Evolutionary conservation across 768 basidiomycete genomes (phyloP), one percentile per base, ranked within the genome.

Genomic region (Phlebiopsis flavidoalba): DNA sequence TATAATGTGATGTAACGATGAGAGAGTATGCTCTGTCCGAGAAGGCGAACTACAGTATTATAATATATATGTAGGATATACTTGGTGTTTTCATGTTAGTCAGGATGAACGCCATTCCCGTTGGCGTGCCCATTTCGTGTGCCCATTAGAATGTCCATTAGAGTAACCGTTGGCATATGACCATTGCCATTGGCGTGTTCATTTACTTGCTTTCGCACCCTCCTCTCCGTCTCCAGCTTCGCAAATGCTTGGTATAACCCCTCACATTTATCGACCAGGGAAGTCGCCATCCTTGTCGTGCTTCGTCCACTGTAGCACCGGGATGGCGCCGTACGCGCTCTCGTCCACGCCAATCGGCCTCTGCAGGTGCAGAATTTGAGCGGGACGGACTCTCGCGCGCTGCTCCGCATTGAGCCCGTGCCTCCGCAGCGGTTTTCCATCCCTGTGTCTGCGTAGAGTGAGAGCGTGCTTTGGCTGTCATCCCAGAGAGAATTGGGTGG

Each of bases 191-290:
- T 54, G 5, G 53, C 53, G 10, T 43, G 40, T 12, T 8, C 40
- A 10, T 43, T 43, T 2, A 43, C 40, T 31, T 31, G 26, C 33
- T 54, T 37, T 19, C 33, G n/a, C 24, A 40, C 43, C 36, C 36
- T 19, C 19, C 21, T 37, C 12, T 36, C 8, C 21, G 40, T 24
- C 72, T 46, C 74, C 71, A 11, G 64, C 66, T 72, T 64, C 59
- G 73, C 53, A 49, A 78, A 75, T 7, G 70, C 60, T 56, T 74
- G 69, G 51, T 85, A 81, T 56, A 91, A 68, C 35, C 70, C 69
- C 62, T 90, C 87, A 62, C 82, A 87, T 53, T 81, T 79, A 46
- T 74, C 75, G 40, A 88, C 66, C 40, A 91, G 69, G n/a, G 67
- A 67, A 46, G 69, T 74, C 7, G 78, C 82, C 26, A 2, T 31